A percentile compares a stretch with the other conserved stretches of the same genome.
Conservation (phyloP, 164 flowering plant species). For the Chloranthus sessilifolius region DNA sequence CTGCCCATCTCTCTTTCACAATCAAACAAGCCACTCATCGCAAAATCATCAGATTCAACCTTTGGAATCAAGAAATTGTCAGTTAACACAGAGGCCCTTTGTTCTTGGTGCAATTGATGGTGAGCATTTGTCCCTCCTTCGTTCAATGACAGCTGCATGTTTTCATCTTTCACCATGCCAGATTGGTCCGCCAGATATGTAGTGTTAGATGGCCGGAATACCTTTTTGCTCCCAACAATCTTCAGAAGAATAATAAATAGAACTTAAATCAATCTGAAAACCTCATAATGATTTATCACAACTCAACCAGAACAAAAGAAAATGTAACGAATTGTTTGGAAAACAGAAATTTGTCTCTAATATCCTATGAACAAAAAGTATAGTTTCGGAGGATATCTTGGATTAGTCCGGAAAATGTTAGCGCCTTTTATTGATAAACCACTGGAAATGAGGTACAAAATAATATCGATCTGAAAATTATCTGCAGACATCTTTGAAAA, state of each 20-base stretch:
- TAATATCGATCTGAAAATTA: background rate
- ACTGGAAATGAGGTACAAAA: background rate
- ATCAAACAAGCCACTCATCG: constrained; percentile 3
- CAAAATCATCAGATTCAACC: constrained; percentile 1
- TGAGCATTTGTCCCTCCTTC: background rate
- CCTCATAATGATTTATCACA: background rate
- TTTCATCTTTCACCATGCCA: background rate
- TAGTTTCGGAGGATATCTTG: background rate
- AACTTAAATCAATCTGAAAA: background rate
- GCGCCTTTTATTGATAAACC: too few relatives aligned
- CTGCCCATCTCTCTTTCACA: constrained; percentile 1
- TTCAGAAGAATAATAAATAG: constrained; percentile 8
- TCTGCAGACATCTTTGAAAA: background rate
- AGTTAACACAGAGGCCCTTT: background rate
- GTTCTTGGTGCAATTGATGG: constrained; percentile 3
- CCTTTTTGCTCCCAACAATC: constrained; percentile 25
- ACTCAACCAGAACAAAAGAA: background rate
- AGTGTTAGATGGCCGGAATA: background rate
- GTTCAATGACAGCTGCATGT: background rate
- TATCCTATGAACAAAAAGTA: background rate
- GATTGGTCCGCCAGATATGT: constrained; percentile 6
- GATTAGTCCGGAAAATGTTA: background rate
- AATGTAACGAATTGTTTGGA: too few relatives aligned
- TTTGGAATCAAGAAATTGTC: constrained; percentile 1
- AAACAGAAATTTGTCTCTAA: background rate